Percentiles rank a stretch among this genome's conserved stretches.
These are phyloP conservation scores for Onygenales sp. DNA, from an alignment of 2,329 filamentous ascomycete species.

Conservation along the genomic window DNA sequence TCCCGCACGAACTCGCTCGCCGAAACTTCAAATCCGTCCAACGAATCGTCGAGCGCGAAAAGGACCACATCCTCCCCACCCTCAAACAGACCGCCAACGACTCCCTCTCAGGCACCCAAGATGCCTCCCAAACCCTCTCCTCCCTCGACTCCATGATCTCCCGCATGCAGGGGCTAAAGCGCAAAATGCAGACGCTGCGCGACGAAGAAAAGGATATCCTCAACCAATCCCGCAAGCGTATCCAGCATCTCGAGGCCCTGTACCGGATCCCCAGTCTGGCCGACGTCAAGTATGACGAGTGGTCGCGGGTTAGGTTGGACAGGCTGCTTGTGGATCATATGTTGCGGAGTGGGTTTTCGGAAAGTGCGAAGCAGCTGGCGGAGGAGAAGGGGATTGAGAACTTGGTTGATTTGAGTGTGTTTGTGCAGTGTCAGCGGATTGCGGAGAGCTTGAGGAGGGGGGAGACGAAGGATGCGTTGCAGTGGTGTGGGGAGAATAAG, in stretches of 20 bases:
- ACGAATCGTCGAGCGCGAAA: constrained; percentile 38
- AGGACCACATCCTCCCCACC: constrained; percentile 36
- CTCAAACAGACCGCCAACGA: constrained; percentile 49
- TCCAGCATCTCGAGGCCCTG: constrained; percentile 71
- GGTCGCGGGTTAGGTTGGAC: constrained; percentile 74
- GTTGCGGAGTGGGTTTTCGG: constrained; percentile 69
- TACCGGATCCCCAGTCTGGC: constrained; percentile 71
- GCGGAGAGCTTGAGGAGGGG: constrained; percentile 61
- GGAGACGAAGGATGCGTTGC: constrained; percentile 67
- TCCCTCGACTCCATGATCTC: constrained; percentile 76
- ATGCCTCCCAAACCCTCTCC: constrained; percentile 63
- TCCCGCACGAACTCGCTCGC: constrained; percentile 84
- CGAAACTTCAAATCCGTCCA: constrained; percentile 81
- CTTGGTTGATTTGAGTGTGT: constrained; percentile 81
- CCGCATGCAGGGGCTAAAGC: constrained; percentile 76
- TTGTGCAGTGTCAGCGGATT: constrained; percentile 71
- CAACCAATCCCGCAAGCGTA: constrained; percentile 63
- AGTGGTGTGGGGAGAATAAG: constrained; percentile 91
- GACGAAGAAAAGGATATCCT: constrained; percentile 74
- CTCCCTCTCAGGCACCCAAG: constrained; percentile 53
- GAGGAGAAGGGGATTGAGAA: constrained; percentile 65
- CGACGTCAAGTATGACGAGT: constrained; percentile 88
- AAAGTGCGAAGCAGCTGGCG: constrained; percentile 67
- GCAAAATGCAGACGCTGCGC: constrained; percentile 69
- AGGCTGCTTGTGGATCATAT: constrained; percentile 88